Evolutionary conservation across 164 flowering plant species (phyloP).

Genomic region (Tetracentron sinense): DNA sequence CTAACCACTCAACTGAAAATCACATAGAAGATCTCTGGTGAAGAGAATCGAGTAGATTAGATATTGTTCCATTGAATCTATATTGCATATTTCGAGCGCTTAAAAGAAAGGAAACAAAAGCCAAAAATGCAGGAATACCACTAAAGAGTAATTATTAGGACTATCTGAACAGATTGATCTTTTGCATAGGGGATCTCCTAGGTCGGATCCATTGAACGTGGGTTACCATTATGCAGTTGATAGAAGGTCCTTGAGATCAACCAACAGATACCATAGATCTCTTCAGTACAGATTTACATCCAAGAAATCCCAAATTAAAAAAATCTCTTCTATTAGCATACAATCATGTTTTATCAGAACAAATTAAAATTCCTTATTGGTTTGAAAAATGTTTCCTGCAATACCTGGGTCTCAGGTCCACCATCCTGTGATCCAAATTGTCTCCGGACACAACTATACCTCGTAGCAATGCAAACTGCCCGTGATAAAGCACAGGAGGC

Average conservation of each 20-base stretch:
- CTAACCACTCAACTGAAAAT: too few species aligned
- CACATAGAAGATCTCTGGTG: too few species aligned
- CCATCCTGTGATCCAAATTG: slow-evolving; percentile 94
- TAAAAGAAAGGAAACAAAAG: not conserved
- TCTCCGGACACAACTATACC: slow-evolving; percentile 95
- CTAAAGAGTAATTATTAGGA: not conserved
- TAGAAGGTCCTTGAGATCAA: too few species aligned
- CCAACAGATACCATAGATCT: not conserved
- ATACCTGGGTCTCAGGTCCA: slow-evolving; percentile 89
- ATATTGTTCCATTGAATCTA: too few species aligned
- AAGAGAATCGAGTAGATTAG: too few species aligned
- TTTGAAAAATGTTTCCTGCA: not conserved
- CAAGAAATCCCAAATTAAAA: not conserved
- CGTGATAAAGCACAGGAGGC: slow-evolving; percentile 86
- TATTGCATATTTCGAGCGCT: too few species aligned
- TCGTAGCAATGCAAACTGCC: slow-evolving; percentile 91
- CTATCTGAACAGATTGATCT: too few species aligned
- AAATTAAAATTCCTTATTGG: not conserved
- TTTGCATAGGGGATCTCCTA: not conserved
- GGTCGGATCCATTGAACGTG: not conserved
- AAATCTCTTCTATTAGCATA: not conserved
- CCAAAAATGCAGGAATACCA: not conserved
- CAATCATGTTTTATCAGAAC: not conserved
- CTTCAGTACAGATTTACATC: not conserved
- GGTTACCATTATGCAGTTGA: not conserved